phyloP scores from a whole-genome alignment of 495 filamentous ascomycete species.

The Penicillium cosmopolitanum region DNA sequence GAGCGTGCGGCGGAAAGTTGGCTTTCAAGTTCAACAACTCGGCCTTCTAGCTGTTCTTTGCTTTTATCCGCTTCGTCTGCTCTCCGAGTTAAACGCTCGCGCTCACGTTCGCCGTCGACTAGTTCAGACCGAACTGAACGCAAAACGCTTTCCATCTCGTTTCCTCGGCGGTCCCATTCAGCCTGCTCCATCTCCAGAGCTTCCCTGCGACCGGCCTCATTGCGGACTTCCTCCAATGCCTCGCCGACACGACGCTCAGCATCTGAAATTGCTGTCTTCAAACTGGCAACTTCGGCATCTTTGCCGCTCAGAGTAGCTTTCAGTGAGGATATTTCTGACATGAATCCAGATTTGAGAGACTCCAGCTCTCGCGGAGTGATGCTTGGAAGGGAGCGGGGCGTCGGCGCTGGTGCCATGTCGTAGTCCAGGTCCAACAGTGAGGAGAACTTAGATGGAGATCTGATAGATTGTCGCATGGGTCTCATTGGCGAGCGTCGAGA shows the following conservation, averaged over 20 bases:
- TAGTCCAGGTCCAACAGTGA: slow-evolving; percentile 72
- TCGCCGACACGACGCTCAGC: slow-evolving; percentile 92
- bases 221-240: slow-evolving; percentile 76
- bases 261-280: slow-evolving; percentile 84
- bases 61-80: slow-evolving; percentile 75
- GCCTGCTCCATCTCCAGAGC: slow-evolving; percentile 74
- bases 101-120: slow-evolving; percentile 71
- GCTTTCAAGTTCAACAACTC: slow-evolving; percentile 67
- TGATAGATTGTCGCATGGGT: slow-evolving; percentile 36
- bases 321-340: slow-evolving; percentile 87
- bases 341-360: slow-evolving; percentile 82
- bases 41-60: slow-evolving; percentile 61
- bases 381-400: slow-evolving; percentile 86
- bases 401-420: slow-evolving; percentile 85
- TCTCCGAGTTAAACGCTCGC: slow-evolving; percentile 69
- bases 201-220: slow-evolving; percentile 69
- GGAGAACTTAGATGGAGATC: slow-evolving; percentile 44
- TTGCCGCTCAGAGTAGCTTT: slow-evolving; percentile 87
- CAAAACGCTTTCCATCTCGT: slow-evolving; percentile 82
- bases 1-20: slow-evolving; percentile 70
- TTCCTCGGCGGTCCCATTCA: slow-evolving; percentile 79
- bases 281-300: slow-evolving; percentile 82
- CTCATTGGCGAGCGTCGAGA: slow-evolving; percentile 47
- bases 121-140: slow-evolving; percentile 81
- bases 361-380: slow-evolving; percentile 93